Evolutionary conservation across 495 filamentous ascomycete genomes (phyloP), one percentile per base, ranked within the genome.

Genomic region (Neurospora intermedia): DNA sequence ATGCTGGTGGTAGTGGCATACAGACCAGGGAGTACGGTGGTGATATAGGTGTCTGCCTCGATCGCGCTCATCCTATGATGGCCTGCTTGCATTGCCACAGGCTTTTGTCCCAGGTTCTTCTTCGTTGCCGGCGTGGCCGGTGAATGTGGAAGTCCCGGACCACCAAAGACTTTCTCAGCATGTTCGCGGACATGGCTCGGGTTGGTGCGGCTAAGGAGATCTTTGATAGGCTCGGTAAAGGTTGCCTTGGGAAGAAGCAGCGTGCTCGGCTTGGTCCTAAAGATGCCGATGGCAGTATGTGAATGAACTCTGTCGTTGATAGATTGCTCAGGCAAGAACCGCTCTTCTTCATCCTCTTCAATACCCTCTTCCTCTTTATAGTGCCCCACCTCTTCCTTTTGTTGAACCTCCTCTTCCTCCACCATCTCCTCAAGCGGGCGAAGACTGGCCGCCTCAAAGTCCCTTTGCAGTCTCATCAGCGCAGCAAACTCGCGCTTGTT

Each of bases 11-110:
- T 80, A 9, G 92, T 86, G 1, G 94, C 89, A 79, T 97, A 97
- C 71, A 91, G 86, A 1, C 90, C 91, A 1, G 96, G 95, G 78
- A 97, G 89, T 13, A 96, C 85, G 9, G 89, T 88, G 6, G 94
- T 88, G 38, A 97, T 76, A 75, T 89, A 98, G 4, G 90, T 87
- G 84, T 97, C 93, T n/a, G 90, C 92, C 78, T 97, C 92, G 81
- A 97, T 95, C 39, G 93, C 89, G 5, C 84, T 84, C 93, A 98
- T 96, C 40, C 83, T 83, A 71, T 87, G 83, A 71, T 96, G 91
- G 5, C 86, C 85, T 3, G 93, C 91, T 75, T 90, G 86, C 23
- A 98, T 80, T 2, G 86, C 85, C 38, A 98, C 90, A 3, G 88
- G 84, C 72, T 88, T 87, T 80, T 95, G 92, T 41, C 88, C 87